Evolutionary conservation across 495 filamentous ascomycete genomes (phyloP).

Genomic region (Acidomyces sp.): DNA sequence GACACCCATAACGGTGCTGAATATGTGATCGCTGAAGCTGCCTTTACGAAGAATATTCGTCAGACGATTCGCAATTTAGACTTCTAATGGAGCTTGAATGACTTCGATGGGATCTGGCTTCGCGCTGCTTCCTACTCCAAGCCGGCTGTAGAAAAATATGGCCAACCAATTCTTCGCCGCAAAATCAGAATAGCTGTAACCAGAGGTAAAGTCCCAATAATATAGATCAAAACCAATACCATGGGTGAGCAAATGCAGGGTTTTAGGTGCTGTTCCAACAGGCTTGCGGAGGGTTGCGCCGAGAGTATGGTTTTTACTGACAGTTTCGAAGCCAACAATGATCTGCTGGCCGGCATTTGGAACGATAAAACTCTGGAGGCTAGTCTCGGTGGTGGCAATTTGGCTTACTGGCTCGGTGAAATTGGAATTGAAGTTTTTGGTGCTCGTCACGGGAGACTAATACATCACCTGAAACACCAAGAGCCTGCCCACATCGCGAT

Average conservation of each 20-base stretch:
- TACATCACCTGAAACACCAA: no score
- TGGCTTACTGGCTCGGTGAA: no score
- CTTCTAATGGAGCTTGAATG: conserved; percentile 29
- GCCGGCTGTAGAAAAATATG: conserved; percentile 34
- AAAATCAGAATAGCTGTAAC: conserved; percentile 29
- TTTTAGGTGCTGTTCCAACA: conserved; percentile 4
- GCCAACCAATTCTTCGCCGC: conserved; percentile 28
- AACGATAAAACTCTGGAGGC: no score
- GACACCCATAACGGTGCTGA: conserved; percentile 30
- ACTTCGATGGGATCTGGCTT: conserved; percentile 29
- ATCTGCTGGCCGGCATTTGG: no score
- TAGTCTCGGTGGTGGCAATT: no score
- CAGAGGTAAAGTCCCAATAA: conserved; percentile 27
- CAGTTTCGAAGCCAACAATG: no score
- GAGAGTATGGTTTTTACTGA: conserved; percentile 17
- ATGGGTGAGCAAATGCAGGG: conserved; percentile 26
- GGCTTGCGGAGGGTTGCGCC: conserved; percentile 25
- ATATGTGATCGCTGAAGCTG: conserved; percentile 15
- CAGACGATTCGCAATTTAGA: conserved; percentile 30
- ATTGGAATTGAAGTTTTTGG: no score
- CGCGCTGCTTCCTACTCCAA: conserved; percentile 29
- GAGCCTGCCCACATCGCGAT: no score
- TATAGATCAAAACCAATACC: conserved; percentile 21
- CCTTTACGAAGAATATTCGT: conserved; percentile 24
- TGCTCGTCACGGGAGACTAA: no score